Conservation (phyloP, 441 rosid species). For the Erodium trifolium region DNA sequence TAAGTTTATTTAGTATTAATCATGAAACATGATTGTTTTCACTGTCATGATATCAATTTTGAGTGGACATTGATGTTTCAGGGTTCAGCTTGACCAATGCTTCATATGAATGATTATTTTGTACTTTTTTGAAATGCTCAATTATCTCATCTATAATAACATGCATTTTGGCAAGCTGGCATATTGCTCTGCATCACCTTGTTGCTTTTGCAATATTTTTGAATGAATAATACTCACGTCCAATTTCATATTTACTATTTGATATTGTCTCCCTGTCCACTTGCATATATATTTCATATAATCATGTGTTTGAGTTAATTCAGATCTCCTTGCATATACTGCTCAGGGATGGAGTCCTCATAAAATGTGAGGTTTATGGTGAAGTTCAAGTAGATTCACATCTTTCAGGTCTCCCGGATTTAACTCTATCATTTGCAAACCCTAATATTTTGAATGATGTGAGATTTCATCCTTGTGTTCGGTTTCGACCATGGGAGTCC, state of each 20-base stretch:
- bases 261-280: not conserved
- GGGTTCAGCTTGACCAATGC: too few species aligned
- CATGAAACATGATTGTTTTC: too few species aligned
- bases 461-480: slow-evolving; percentile 89
- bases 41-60: too few species aligned
- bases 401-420: slow-evolving; percentile 89
- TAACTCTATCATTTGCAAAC: slow-evolving; percentile 76
- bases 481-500: slow-evolving; percentile 88
- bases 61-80: too few species aligned
- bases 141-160: too few species aligned
- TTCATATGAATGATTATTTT: slow-evolving; percentile 2
- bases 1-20: too few species aligned
- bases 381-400: slow-evolving; percentile 83
- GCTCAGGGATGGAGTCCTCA: slow-evolving; percentile 70
- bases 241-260: too few species aligned
- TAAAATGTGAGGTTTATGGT: slow-evolving; percentile 82
- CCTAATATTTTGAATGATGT: slow-evolving; percentile 69
- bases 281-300: too few species aligned
- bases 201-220: not conserved
- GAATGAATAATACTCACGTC: too few species aligned
- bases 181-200: not conserved
- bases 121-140: too few species aligned
- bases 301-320: not conserved
- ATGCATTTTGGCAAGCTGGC: too few species aligned
- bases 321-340: slow-evolving; percentile 19